Evolutionary conservation across 768 basidiomycete genomes (phyloP).

Genomic region (Kwoniella botswanensis): DNA sequence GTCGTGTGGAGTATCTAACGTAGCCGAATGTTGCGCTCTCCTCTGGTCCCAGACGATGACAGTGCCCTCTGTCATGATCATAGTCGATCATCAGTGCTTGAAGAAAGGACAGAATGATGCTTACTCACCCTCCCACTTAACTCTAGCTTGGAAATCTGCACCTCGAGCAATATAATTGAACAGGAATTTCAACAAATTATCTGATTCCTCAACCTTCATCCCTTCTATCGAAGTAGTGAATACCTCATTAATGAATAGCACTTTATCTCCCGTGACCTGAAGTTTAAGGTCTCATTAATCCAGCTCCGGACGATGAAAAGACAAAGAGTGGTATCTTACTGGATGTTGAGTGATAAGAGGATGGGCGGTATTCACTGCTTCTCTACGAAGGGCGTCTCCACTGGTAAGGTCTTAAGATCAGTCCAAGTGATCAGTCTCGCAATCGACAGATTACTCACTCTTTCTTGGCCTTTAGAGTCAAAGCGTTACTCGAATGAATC

Average conservation of each 20-base stretch:
- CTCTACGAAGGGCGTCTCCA: conserved; percentile 12
- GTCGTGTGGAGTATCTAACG: conserved; percentile 9
- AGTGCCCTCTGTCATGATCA: conserved; percentile 9
- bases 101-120: not conserved
- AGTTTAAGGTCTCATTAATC: not conserved
- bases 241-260: conserved; percentile 20
- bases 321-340: not conserved
- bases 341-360: conserved; percentile 23
- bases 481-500: conserved; percentile 6
- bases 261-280: conserved; percentile 16
- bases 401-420: not conserved
- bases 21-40: conserved; percentile 18
- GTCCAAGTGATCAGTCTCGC: not conserved
- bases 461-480: conserved; percentile 8
- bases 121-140: conserved; percentile 25
- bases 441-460: not conserved
- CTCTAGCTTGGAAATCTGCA: conserved; percentile 17
- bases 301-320: not conserved
- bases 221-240: conserved; percentile 18
- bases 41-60: conserved; percentile 25
- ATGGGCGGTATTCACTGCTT: conserved; percentile 13
- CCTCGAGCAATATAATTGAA: conserved; percentile 14
- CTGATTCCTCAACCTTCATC: conserved; percentile 19
- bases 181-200: conserved; percentile 22
- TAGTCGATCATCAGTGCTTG: not conserved